phyloP scores from a whole-genome alignment of 257 asterid species.

The Ocimum tenuiflorum region DNA sequence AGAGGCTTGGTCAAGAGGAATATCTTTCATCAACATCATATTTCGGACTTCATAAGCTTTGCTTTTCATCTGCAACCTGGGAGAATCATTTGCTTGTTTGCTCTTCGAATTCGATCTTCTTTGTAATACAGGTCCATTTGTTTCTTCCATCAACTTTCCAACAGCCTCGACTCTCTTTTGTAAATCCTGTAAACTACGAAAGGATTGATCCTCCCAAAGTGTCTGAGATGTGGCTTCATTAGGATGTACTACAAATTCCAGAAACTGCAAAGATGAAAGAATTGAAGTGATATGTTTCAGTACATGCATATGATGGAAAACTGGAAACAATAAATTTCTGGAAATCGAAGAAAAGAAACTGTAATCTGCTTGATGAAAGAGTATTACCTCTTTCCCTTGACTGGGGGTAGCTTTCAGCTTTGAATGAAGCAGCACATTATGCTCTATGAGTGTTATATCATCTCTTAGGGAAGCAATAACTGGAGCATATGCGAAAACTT shows the following conservation, averaged over 20 bases:
- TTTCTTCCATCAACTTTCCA: conserved; percentile 49
- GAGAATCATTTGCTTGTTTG: conserved; percentile 32
- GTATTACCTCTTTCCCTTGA: conserved; percentile 55
- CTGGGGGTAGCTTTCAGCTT: conserved; percentile 28
- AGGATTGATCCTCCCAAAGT: conserved; percentile 33
- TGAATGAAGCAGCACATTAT: conserved; percentile 41
- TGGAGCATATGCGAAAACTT: conserved; percentile 51
- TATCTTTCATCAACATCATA: conserved; percentile 63
- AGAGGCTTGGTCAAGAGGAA: conserved; percentile 77
- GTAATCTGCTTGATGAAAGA: neutral
- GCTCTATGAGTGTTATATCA: conserved; percentile 62
- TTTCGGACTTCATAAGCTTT: conserved; percentile 39
- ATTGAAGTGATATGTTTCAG: neutral
- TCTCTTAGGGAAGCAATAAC: conserved; percentile 52
- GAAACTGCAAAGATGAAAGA: conserved; percentile 30
- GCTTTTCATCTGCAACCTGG: conserved; percentile 38
- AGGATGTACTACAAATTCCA: conserved; percentile 28
- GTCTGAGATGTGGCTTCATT: conserved; percentile 15
- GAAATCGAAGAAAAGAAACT: neutral
- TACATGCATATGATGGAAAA: neutral
- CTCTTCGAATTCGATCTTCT: conserved; percentile 25
- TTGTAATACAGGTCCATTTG: conserved; percentile 25
- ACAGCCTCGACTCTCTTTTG: conserved; percentile 51
- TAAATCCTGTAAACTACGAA: conserved; percentile 49
- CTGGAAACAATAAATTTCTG: neutral